These are phyloP conservation scores for Acorus gramineus DNA, from an alignment of 106 monocot genomes.

Conservation along the genomic window DNA sequence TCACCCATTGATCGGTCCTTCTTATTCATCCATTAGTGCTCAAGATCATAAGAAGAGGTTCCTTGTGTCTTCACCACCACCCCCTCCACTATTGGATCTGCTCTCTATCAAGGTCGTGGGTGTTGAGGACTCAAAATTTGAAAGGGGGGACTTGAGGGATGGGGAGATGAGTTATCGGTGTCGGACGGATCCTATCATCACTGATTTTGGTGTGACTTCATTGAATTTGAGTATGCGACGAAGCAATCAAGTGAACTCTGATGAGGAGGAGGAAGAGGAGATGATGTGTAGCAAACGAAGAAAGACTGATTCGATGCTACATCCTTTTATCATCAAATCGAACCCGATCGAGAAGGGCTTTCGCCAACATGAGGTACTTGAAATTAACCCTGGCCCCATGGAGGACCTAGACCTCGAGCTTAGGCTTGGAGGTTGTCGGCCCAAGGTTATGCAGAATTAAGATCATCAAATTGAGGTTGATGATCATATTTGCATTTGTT, in stretches of 20 bases:
- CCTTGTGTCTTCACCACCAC: constrained; percentile 4
- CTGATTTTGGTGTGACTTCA: no score
- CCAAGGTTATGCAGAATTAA: constrained; percentile 11
- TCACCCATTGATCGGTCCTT: background rate
- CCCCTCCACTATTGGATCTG: background rate
- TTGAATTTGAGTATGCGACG: no score
- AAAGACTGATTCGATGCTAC: background rate
- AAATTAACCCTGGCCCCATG: constrained; percentile 5
- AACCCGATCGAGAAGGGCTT: background rate
- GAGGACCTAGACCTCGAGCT: constrained; percentile 68
- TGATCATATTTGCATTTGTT: no score
- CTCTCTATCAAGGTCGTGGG: constrained; percentile 1
- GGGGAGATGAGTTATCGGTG: constrained; percentile 8
- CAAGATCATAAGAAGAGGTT: background rate
- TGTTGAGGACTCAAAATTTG: constrained; percentile 18
- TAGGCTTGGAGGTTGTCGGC: constrained; percentile 36
- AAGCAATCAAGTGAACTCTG: background rate
- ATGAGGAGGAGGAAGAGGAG: constrained; percentile 7
- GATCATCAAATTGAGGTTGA: background rate
- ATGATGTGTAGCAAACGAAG: constrained; percentile 10
- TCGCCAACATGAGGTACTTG: constrained; percentile 2
- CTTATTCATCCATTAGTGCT: constrained; percentile 1
- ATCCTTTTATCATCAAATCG: background rate
- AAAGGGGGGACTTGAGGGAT: constrained; percentile 12
- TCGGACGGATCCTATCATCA: constrained; percentile 1